phyloP scores from a whole-genome alignment of 257 asterid genomes.

The Cinchona pubescens region DNA sequence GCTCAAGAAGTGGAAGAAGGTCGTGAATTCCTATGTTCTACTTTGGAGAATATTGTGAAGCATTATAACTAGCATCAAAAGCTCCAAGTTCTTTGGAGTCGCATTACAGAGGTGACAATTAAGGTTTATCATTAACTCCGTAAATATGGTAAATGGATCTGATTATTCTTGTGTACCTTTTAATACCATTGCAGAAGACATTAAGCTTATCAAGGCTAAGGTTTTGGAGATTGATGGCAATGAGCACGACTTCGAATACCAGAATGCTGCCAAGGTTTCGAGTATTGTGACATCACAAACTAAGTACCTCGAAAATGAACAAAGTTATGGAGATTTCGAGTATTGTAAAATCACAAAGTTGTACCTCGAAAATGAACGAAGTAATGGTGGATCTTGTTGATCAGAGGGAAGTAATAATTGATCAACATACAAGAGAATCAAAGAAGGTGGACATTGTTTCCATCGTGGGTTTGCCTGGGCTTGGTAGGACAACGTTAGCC shows the following conservation, averaged over 20 bases:
- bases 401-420: background rate
- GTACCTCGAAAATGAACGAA: background rate
- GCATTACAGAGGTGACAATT: background rate
- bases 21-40: background rate
- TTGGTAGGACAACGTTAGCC: constrained; percentile 5
- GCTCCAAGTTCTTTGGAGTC: background rate
- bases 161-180: background rate
- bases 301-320: too few relatives aligned
- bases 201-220: background rate
- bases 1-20: background rate
- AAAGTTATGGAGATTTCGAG: too few relatives aligned
- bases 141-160: too few relatives aligned
- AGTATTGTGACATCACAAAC: background rate
- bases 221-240: background rate
- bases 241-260: too few relatives aligned
- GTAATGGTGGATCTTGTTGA: background rate
- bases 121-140: background rate
- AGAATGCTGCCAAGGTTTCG: background rate
- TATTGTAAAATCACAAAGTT: too few relatives aligned
- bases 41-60: background rate
- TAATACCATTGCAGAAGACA: background rate
- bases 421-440: background rate
- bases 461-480: constrained; percentile 9
- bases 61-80: background rate
- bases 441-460: background rate